Percentiles rank a stretch among this genome's conserved stretches.
Conservation (phyloP, 2,329 filamentous ascomycete species). For the Pestalotiopsis sp. region DNA sequence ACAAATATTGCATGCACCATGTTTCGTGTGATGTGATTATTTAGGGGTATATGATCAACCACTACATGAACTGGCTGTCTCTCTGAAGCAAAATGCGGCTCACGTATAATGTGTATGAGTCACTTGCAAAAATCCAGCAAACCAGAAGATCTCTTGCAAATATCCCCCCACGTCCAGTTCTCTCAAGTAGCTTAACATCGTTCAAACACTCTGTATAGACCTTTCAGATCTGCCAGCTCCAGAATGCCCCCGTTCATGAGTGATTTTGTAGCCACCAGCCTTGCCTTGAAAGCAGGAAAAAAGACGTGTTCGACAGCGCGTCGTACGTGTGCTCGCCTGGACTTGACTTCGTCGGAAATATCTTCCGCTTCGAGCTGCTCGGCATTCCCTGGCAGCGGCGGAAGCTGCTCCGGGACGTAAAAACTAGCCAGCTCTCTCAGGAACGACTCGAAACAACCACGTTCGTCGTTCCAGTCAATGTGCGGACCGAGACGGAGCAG, state of each 20-base stretch:
- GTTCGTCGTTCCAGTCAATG: constrained; percentile 85
- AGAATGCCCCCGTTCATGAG: constrained; percentile 75
- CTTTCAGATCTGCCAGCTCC: constrained; percentile 90
- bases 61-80: neutral
- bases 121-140: neutral
- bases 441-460: constrained; percentile 82
- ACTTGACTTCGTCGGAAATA: constrained; percentile 51
- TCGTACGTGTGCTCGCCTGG: constrained; percentile 69
- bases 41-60: neutral
- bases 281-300: constrained; percentile 84
- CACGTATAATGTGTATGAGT: neutral
- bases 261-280: constrained; percentile 78
- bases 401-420: constrained; percentile 86
- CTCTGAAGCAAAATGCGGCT: neutral
- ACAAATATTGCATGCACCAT: neutral
- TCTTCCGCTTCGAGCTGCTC: constrained; percentile 37
- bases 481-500: constrained; percentile 85
- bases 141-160: neutral
- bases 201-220: constrained; percentile 93
- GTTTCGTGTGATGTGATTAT: neutral
- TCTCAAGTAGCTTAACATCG: constrained; percentile 62
- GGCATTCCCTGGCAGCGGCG: constrained; percentile 38
- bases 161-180: neutral
- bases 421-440: constrained; percentile 85
- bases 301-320: constrained; percentile 81